phyloP scores from a whole-genome alignment of 1,284 basidiomycete species.

The Flammula alnicola region DNA sequence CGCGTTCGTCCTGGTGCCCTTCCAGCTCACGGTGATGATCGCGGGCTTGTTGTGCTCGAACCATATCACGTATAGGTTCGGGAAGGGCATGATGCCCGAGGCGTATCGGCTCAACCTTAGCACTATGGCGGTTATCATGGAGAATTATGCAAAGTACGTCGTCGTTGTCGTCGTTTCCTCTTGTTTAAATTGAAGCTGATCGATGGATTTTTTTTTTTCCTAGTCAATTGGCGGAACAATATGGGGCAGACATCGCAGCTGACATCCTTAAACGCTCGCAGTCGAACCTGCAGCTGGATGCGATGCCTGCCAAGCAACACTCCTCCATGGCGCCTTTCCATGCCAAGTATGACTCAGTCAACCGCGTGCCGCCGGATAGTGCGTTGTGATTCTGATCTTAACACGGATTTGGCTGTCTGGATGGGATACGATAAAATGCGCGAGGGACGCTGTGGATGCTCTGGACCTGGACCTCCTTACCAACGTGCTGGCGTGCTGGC shows the following conservation, averaged over 20 bases:
- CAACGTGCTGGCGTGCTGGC: no score
- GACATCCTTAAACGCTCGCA: conserved; percentile 42
- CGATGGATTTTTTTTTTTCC: conserved; percentile 1
- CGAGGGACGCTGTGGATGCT: no score
- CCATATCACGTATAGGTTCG: conserved; percentile 77
- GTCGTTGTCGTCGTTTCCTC: not conserved
- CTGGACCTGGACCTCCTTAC: no score
- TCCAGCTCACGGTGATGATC: conserved; percentile 59
- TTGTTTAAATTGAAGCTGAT: not conserved
- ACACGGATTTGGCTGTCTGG: no score
- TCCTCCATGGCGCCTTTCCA: conserved; percentile 18
- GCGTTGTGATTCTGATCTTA: no score
- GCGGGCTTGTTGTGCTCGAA: conserved; percentile 66
- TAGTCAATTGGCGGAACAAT: conserved; percentile 57
- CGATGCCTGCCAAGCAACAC: not conserved
- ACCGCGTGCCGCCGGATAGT: no score
- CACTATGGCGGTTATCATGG: conserved; percentile 75
- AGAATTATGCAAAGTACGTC: conserved; percentile 64
- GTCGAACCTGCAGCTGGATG: conserved; percentile 20
- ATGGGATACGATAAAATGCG: no score
- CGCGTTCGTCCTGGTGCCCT: conserved; percentile 58
- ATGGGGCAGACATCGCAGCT: conserved; percentile 49
- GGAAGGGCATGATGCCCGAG: conserved; percentile 79
- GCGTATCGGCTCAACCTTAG: conserved; percentile 67
- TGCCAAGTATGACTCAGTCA: conserved; percentile 20